Percentiles rank a stretch among this genome's conserved stretches.
phyloP scores from a whole-genome alignment of 2,329 filamentous ascomycete genomes.

The Alternaria tenuissima region DNA sequence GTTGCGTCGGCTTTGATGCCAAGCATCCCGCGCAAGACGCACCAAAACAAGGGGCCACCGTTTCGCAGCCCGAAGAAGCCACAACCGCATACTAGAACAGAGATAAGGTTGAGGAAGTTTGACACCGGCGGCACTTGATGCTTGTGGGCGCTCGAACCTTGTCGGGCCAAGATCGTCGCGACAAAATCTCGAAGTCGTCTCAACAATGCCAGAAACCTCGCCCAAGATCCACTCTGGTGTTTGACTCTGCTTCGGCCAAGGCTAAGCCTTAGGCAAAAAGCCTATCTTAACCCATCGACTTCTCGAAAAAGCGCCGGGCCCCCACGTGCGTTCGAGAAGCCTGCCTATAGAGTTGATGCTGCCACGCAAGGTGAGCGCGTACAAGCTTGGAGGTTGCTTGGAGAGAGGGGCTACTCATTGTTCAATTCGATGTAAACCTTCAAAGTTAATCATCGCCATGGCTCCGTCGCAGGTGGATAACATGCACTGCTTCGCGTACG shows the following conservation, averaged over 20 bases:
- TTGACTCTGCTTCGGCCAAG: constrained; percentile 30
- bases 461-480: background rate
- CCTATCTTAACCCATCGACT: constrained; percentile 22
- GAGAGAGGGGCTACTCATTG: background rate
- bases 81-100: constrained; percentile 26
- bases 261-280: constrained; percentile 34
- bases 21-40: constrained; percentile 45
- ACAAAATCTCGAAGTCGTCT: constrained; percentile 21
- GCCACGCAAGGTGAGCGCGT: constrained; percentile 4
- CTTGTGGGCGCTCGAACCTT: constrained; percentile 24
- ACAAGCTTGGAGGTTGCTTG: background rate
- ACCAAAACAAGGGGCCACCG: constrained; percentile 34
- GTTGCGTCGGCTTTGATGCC: constrained; percentile 39
- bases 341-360: constrained; percentile 5
- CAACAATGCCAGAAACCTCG: constrained; percentile 27
- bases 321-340: constrained; percentile 12
- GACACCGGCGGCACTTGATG: constrained; percentile 22
- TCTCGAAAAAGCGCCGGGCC: constrained; percentile 14
- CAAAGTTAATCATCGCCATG: background rate
- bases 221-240: constrained; percentile 29
- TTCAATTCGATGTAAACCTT: background rate
- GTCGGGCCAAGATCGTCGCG: constrained; percentile 18
- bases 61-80: constrained; percentile 33
- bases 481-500: constrained; percentile 4
- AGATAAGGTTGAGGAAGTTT: constrained; percentile 24